Evolutionary conservation across 345 rosid species (phyloP).

Genomic region (Hevea brasiliensis): DNA sequence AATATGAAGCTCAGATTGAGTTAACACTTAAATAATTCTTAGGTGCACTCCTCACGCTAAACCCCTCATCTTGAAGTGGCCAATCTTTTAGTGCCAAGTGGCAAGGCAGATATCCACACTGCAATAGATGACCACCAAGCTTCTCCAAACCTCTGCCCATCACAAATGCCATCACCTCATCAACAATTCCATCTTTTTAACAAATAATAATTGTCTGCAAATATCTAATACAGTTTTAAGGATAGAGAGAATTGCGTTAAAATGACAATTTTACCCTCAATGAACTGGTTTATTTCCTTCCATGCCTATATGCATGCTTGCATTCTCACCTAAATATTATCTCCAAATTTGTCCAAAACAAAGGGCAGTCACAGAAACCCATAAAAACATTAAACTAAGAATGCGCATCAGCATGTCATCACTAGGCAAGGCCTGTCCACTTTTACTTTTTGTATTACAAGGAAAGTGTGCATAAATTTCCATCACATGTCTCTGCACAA

Average conservation of each 20-base stretch:
- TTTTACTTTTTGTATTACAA: background rate
- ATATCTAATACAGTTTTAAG: background rate
- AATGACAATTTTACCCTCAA: constrained; percentile 9
- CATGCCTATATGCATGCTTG: constrained; percentile 2
- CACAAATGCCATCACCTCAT: constrained; percentile 53
- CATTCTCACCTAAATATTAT: constrained; percentile 20
- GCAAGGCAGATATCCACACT: constrained; percentile 47
- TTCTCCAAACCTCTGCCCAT: constrained; percentile 47
- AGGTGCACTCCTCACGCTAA: constrained; percentile 50
- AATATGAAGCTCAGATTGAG: no score
- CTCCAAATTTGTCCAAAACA: constrained; percentile 39
- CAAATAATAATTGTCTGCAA: background rate
- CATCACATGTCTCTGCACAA: background rate
- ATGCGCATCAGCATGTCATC: constrained; percentile 41
- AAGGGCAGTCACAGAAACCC: constrained; percentile 41
- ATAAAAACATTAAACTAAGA: constrained; percentile 15
- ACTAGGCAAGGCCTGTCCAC: constrained; percentile 19
- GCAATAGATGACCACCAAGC: constrained; percentile 49
- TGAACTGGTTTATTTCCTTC: background rate
- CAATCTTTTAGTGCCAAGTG: constrained; percentile 50
- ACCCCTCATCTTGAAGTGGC: constrained; percentile 51
- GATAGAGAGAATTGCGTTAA: background rate
- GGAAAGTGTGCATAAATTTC: background rate
- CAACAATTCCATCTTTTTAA: constrained; percentile 35
- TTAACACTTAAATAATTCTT: no score